phyloP scores from a whole-genome alignment of 1,284 basidiomycete genomes.

The Vanrija pseudolonga region DNA sequence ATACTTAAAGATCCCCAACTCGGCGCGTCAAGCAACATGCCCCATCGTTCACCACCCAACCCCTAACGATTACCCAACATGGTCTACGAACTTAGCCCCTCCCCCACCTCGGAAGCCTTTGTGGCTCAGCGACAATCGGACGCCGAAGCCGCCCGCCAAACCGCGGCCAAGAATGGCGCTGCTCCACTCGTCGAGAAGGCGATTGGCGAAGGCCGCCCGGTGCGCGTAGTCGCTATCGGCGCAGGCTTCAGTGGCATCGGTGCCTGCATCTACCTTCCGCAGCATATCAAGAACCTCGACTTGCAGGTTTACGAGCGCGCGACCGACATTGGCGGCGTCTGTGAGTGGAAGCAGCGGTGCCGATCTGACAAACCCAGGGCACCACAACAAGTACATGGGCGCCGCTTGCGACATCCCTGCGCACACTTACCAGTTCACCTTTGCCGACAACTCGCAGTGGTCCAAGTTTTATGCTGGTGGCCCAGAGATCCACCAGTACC shows the following conservation, averaged over 20 bases:
- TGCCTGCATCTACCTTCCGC: slow-evolving; percentile 3
- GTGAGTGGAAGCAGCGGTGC: background rate
- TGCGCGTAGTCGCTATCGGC: slow-evolving; percentile 14
- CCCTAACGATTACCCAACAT: no score
- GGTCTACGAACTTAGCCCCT: background rate
- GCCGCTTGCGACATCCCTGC: slow-evolving; percentile 34
- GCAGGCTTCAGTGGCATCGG: slow-evolving; percentile 13
- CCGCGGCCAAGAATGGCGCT: background rate
- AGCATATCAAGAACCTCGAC: slow-evolving; percentile 8
- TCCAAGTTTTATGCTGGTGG: slow-evolving; percentile 26
- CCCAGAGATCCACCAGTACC: slow-evolving; percentile 31
- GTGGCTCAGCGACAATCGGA: background rate
- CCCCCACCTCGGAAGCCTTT: background rate
- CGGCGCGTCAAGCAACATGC: no score
- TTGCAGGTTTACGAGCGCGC: slow-evolving; percentile 12
- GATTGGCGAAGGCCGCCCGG: background rate
- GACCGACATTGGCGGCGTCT: slow-evolving; percentile 15
- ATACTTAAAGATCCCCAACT: no score
- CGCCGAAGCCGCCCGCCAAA: background rate
- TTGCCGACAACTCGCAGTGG: slow-evolving; percentile 23
- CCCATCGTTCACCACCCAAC: no score
- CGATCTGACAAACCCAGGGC: slow-evolving; percentile 12
- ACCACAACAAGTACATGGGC: slow-evolving; percentile 33
- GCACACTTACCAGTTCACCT: slow-evolving; percentile 25
- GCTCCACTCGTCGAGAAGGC: slow-evolving; percentile 4